A percentile compares a stretch with the other conserved stretches of the same genome.
Evolutionary conservation across 2,329 filamentous ascomycete genomes (phyloP).

Genomic region (Trichoderma endophyticum): DNA sequence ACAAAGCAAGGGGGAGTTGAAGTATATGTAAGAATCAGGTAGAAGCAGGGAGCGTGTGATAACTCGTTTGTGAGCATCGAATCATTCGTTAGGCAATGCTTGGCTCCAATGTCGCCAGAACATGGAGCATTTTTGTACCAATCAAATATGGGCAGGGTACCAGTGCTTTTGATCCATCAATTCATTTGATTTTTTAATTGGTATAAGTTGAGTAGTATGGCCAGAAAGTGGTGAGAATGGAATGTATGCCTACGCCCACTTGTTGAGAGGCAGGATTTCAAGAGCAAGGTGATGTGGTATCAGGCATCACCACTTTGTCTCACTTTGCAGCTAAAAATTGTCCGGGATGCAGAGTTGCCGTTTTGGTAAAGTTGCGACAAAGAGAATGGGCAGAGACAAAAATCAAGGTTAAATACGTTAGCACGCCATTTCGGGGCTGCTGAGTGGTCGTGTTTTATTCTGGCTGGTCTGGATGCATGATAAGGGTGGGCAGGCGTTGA

Average conservation of each 20-base stretch:
- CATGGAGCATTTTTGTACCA: neutral
- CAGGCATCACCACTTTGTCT: neutral
- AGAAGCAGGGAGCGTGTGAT: neutral
- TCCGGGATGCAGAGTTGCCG: neutral
- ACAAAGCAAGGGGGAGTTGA: neutral
- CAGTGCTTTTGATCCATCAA: fast-evolving
- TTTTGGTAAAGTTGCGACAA: neutral
- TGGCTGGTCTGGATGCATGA: neutral
- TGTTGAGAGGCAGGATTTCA: neutral
- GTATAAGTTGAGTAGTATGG: neutral
- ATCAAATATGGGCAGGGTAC: neutral
- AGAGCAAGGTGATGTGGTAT: neutral
- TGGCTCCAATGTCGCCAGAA: neutral
- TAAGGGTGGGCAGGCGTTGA: neutral
- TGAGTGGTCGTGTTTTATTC: neutral
- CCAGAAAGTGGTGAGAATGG: neutral
- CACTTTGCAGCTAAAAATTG: neutral
- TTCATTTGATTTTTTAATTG: neutral
- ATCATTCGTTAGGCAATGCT: neutral
- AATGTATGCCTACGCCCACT: neutral
- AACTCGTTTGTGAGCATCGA: neutral
- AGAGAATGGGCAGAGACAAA: conserved; percentile 1
- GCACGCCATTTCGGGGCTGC: conserved; percentile 2
- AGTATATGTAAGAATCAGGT: neutral
- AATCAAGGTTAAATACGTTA: conserved; percentile 12